Base-by-base conservation (phyloP, 2,329 filamentous ascomycete genomes). In the Akanthomyces muscarius region DNA sequence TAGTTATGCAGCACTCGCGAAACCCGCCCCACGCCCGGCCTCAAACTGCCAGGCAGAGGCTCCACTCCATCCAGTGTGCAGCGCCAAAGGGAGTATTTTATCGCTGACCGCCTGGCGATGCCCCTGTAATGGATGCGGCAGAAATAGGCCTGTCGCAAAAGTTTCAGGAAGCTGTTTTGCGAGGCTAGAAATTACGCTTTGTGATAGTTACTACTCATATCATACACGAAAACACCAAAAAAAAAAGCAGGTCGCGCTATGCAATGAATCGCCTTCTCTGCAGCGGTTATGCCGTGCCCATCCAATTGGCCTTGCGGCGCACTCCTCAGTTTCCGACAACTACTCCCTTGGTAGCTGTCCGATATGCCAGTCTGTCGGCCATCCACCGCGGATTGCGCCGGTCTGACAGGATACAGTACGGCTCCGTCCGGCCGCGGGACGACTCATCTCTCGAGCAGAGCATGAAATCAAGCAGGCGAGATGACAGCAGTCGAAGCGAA, bases 321-420 rank as follows among this genome's bases (percentile, higher is more conserved):
- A 7, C 25, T 3, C 4, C 36, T 4, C 60, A 25, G 14, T 6
- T 50, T 10, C 23, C 41, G 33, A 14, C 42, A 4, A 36, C 30
- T 14, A 16, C 33, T 1, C 50, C 45, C 18, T 23, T 59, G 6
- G 48, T 68, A 5, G 61, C 65, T 18, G 65, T 68, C 47, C 74
- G 74, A 48, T 38, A 68, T 25, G 69, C 74, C 33, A 75, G 71
- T 48, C 80, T 91, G 64, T 89, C 88, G 11, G 89, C 88, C 50
- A 92, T 92, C 69, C 84, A 86, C 67, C 80, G 83, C 52, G 89
- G 89, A 16, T 79, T 91, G 61, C 84, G 86, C 51, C 70, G 77
- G 72, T 74, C 84, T 67, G 67, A 80, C 70, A 68, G 72, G 65
- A 72, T 67, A 45, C 70, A 72, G 52, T 68, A 67, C 63, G 70